Evolutionary conservation across 768 basidiomycete genomes (phyloP).

Genomic region (Phaeolepiota aurea): DNA sequence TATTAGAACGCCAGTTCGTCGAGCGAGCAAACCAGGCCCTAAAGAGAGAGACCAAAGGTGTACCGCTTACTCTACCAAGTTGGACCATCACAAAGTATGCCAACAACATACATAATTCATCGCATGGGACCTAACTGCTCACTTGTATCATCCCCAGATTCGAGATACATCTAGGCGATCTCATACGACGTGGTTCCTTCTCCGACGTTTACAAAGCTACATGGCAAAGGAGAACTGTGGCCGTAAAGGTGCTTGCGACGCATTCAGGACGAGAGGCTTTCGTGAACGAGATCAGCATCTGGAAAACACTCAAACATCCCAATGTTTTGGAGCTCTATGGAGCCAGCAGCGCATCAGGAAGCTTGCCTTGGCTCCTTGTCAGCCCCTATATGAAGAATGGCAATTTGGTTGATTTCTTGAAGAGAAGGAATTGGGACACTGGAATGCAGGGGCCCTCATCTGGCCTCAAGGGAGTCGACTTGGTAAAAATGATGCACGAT

Average conservation of each 20-base stretch:
- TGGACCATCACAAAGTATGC: constrained; percentile 1
- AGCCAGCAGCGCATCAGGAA: constrained; percentile 49
- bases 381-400: constrained; percentile 53
- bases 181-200: constrained; percentile 1
- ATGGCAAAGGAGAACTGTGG: not conserved
- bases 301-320: constrained; percentile 50
- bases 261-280: not conserved
- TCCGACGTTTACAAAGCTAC: constrained; percentile 2
- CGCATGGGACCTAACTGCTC: not conserved
- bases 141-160: not conserved
- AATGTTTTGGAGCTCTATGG: constrained; percentile 59
- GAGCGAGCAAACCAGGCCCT: not conserved
- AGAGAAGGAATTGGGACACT: constrained; percentile 11
- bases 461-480: constrained; percentile 25
- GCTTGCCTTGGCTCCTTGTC: constrained; percentile 59
- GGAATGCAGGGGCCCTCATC: not conserved
- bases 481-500: constrained; percentile 49
- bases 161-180: not conserved
- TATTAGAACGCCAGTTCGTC: not conserved
- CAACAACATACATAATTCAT: not conserved
- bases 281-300: constrained; percentile 42
- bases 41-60: not conserved
- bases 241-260: not conserved
- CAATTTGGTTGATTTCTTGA: constrained; percentile 42
- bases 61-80: not conserved